phyloP scores from a whole-genome alignment of 257 asterid species.

The Ilex asprella region DNA sequence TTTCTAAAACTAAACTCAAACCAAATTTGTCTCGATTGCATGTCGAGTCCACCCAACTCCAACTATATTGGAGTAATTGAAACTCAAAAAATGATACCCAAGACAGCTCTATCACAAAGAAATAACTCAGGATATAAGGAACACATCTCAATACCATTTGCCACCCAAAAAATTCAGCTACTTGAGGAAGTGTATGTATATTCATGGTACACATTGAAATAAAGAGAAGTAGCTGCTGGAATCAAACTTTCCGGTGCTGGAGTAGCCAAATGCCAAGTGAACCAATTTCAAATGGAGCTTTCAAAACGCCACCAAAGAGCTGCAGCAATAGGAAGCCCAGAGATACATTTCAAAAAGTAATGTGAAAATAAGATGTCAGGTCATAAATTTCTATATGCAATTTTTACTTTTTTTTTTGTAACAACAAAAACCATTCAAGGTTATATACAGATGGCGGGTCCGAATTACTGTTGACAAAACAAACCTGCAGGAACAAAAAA shows the following conservation, averaged over 20 bases:
- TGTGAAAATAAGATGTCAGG: no score
- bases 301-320: constrained; percentile 8
- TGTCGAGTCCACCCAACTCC: no score
- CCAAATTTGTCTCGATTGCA: no score
- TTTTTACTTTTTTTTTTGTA: not conserved
- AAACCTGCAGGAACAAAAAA: constrained; percentile 81
- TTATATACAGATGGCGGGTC: constrained; percentile 45
- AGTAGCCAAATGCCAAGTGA: not conserved
- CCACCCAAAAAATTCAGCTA: constrained; percentile 4
- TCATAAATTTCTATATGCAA: no score
- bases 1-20: no score
- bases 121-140: no score
- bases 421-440: constrained; percentile 25
- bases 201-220: not conserved
- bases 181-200: not conserved
- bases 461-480: constrained; percentile 57
- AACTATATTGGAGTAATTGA: no score
- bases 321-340: not conserved
- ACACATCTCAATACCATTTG: not conserved
- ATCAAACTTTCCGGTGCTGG: no score
- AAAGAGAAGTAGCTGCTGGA: no score
- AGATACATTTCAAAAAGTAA: not conserved
- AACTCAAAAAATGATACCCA: no score
- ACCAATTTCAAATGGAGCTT: constrained; percentile 9
- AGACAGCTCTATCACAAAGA: no score